Conservation (phyloP, 371 early-diverging fungal species). For the Astathelohania contejeani region DNA sequence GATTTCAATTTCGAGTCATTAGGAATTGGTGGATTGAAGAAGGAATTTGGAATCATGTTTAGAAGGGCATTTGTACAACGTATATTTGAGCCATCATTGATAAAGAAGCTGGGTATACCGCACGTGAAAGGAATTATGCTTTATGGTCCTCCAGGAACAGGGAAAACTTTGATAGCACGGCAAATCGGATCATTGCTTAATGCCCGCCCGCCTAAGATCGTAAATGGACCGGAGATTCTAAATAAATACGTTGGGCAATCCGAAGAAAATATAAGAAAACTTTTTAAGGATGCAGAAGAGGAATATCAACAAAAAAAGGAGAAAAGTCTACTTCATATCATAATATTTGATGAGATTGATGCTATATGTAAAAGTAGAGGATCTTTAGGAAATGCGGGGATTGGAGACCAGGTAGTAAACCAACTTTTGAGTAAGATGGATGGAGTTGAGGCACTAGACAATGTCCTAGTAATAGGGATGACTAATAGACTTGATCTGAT, state of each 20-base stretch:
- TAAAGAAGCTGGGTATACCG: conserved; percentile 82
- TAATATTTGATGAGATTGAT: conserved; percentile 98
- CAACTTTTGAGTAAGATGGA: conserved; percentile 79
- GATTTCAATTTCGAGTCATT: conserved; percentile 91
- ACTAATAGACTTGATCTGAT: conserved; percentile 53
- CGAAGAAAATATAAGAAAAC: conserved; percentile 90
- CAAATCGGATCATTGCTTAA: conserved; percentile 95
- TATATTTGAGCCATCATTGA: conserved; percentile 80
- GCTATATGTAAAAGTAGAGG: conserved; percentile 98
- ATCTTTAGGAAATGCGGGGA: conserved; percentile 74
- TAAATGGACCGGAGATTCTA: conserved; percentile 91
- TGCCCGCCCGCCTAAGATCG: conserved; percentile 80
- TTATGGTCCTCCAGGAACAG: conserved; percentile 85
- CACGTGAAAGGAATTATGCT: conserved; percentile 77
- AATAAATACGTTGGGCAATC: conserved; percentile 97
- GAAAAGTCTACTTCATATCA: conserved; percentile 78
- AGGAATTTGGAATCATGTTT: conserved; percentile 87
- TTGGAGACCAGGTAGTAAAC: conserved; percentile 94
- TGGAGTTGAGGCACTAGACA: conserved; percentile 49
- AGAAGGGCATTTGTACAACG: conserved; percentile 96
- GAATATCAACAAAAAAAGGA: conserved; percentile 80
- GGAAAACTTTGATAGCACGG: conserved; percentile 94
- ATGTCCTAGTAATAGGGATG: conserved; percentile 53
- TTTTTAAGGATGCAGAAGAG: conserved; percentile 86
- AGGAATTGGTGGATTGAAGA: conserved; percentile 95